phyloP scores from a whole-genome alignment of 2,329 filamentous ascomycete species.

The Dactylonectria macrodidyma region DNA sequence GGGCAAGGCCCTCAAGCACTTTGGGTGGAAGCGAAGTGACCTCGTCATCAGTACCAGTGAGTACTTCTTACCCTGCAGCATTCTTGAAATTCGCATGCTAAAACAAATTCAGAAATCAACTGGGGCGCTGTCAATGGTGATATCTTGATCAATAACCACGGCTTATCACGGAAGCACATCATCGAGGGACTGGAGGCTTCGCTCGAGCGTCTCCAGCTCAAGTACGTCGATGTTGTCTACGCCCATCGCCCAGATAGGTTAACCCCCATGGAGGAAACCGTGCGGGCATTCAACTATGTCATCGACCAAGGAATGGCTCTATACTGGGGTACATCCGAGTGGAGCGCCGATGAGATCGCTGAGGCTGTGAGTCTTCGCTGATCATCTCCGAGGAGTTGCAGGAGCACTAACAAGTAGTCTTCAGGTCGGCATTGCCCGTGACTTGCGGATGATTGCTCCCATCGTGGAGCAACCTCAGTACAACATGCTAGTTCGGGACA shows the following conservation, averaged over 20 bases:
- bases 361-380: constrained; percentile 59
- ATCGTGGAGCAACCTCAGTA: constrained; percentile 79
- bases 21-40: constrained; percentile 73
- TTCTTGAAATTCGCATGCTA: constrained; percentile 9
- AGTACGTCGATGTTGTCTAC: constrained; percentile 79
- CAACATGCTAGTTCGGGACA: constrained; percentile 73
- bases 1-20: constrained; percentile 73
- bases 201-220: constrained; percentile 69
- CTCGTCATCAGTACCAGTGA: constrained; percentile 71
- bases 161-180: constrained; percentile 78
- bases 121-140: constrained; percentile 75
- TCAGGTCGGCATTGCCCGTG: constrained; percentile 69
- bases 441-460: constrained; percentile 73
- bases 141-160: constrained; percentile 75
- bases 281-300: constrained; percentile 79
- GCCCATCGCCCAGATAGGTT: constrained; percentile 78
- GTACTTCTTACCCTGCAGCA: neutral
- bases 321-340: constrained; percentile 77
- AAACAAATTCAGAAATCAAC: constrained; percentile 65
- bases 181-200: constrained; percentile 69
- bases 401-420: neutral
- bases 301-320: constrained; percentile 78
- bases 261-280: constrained; percentile 80
- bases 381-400: neutral
- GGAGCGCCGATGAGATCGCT: constrained; percentile 78